Conservation (phyloP, 177 flowering plant species). For the Tripterygium wilfordii region DNA sequence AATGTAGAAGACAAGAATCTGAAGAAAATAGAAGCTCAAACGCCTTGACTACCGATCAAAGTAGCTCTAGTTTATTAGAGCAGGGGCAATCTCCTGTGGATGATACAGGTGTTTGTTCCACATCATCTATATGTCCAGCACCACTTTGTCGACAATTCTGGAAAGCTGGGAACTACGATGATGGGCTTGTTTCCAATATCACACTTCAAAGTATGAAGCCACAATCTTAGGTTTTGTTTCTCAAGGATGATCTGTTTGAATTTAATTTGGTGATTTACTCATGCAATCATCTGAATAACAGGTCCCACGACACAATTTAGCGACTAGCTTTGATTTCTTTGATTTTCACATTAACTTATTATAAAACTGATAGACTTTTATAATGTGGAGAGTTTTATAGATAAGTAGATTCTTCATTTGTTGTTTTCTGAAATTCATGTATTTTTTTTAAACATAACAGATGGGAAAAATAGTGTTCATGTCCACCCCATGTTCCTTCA, state of each 20-base stretch:
- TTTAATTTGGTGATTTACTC: neutral
- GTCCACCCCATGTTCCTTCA: conserved; percentile 94
- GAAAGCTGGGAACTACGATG: conserved; percentile 83
- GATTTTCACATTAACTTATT: too few species aligned
- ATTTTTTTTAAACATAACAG: conserved; percentile 15
- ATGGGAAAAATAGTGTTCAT: conserved; percentile 52
- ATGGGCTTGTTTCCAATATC: conserved; percentile 26
- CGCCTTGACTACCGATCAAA: conserved; percentile 32
- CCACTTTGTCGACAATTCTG: conserved; percentile 85
- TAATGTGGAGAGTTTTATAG: too few species aligned
- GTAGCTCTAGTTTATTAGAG: conserved; percentile 39
- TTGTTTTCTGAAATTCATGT: neutral
- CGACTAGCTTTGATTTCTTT: too few species aligned
- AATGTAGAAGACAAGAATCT: conserved; percentile 22
- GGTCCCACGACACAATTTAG: too few species aligned
- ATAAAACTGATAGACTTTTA: too few species aligned
- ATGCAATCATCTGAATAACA: too few species aligned
- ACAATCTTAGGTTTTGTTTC: neutral
- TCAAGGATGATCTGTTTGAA: too few species aligned
- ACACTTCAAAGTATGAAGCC: conserved; percentile 35
- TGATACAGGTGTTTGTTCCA: conserved; percentile 37
- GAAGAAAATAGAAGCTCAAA: conserved; percentile 33
- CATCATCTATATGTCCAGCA: conserved; percentile 44
- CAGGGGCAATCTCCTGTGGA: conserved; percentile 36
- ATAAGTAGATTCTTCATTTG: conserved; percentile 2